Evolutionary conservation across 495 filamentous ascomycete species (phyloP).

Genomic region (Penicillium samsonianum): DNA sequence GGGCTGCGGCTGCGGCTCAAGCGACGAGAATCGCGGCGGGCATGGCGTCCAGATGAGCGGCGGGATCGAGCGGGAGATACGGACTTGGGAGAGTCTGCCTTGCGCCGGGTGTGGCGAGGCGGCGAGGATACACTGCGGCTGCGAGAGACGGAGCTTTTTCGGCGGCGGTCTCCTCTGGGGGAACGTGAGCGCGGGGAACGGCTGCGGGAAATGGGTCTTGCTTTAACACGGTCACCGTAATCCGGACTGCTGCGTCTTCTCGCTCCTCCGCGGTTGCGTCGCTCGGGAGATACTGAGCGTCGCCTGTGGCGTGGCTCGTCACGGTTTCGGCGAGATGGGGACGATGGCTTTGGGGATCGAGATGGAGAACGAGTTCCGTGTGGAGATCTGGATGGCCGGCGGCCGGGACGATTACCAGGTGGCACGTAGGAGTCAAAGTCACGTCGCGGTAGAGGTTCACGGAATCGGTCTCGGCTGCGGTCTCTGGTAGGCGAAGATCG

Average conservation of each 20-base stretch:
- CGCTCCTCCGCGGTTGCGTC: constrained; percentile 37
- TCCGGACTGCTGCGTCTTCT: constrained; percentile 42
- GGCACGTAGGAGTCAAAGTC: constrained; percentile 63
- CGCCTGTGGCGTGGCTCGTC: constrained; percentile 29
- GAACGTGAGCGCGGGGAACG: constrained; percentile 63
- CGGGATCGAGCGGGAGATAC: constrained; percentile 36
- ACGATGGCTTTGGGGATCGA: constrained; percentile 36
- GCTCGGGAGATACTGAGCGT: constrained; percentile 41
- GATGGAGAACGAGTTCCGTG: constrained; percentile 39
- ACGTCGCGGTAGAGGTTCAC: constrained; percentile 53
- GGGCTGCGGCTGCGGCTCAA: constrained; percentile 41
- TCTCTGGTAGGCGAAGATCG: constrained; percentile 65
- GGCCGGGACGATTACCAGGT: constrained; percentile 36
- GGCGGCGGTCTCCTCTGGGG: constrained; percentile 55
- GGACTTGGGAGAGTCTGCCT: constrained; percentile 22
- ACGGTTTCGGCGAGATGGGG: constrained; percentile 28
- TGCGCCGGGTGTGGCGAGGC: constrained; percentile 31
- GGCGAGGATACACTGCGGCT: constrained; percentile 43
- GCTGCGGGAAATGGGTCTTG: constrained; percentile 51
- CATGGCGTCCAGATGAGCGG: neutral
- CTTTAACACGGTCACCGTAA: constrained; percentile 56
- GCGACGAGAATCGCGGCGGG: constrained; percentile 38
- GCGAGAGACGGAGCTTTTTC: constrained; percentile 45
- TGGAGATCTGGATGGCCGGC: constrained; percentile 39
- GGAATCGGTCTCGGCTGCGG: constrained; percentile 54